Percentiles rank a stretch among this genome's conserved stretches.
Evolutionary conservation across 2,329 filamentous ascomycete genomes (phyloP).

Genomic region (Diaporthe helianthi): DNA sequence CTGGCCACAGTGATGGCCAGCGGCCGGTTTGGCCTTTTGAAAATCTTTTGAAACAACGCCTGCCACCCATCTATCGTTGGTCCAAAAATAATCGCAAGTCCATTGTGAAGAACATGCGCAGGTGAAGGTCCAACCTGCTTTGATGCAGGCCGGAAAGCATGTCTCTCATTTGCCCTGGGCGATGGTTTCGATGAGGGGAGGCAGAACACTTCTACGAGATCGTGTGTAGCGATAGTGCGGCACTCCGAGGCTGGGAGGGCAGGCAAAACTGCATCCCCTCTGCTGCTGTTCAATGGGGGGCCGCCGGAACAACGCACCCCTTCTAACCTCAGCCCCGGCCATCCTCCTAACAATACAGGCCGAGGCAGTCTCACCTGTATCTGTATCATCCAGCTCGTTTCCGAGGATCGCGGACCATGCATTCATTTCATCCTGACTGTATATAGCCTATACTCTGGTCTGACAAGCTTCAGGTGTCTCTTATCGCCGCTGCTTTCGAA

Average conservation of each 20-base stretch:
- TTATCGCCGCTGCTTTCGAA: background rate
- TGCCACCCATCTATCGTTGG: background rate
- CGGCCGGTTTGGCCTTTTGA: constrained; percentile 32
- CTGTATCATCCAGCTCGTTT: background rate
- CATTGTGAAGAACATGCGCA: background rate
- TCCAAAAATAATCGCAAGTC: constrained; percentile 22
- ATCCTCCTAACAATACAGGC: constrained; percentile 1
- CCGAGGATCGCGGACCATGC: background rate
- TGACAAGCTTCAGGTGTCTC: background rate
- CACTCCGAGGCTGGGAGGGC: background rate
- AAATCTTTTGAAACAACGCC: constrained; percentile 34
- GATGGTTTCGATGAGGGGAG: background rate
- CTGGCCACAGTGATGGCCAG: constrained; percentile 32
- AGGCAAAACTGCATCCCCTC: constrained; percentile 10
- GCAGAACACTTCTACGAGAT: background rate
- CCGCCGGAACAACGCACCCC: background rate
- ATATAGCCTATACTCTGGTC: background rate
- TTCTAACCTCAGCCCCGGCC: constrained; percentile 4
- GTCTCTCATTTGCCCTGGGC: background rate
- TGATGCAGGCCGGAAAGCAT: background rate
- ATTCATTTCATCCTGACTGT: background rate
- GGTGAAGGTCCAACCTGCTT: background rate
- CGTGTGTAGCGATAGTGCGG: constrained; percentile 4
- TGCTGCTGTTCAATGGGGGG: constrained; percentile 2
- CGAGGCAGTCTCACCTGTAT: constrained; percentile 6